Evolutionary conservation across 116 monocot genomes (phyloP).

Genomic region (Dioscorea cayenensis): DNA sequence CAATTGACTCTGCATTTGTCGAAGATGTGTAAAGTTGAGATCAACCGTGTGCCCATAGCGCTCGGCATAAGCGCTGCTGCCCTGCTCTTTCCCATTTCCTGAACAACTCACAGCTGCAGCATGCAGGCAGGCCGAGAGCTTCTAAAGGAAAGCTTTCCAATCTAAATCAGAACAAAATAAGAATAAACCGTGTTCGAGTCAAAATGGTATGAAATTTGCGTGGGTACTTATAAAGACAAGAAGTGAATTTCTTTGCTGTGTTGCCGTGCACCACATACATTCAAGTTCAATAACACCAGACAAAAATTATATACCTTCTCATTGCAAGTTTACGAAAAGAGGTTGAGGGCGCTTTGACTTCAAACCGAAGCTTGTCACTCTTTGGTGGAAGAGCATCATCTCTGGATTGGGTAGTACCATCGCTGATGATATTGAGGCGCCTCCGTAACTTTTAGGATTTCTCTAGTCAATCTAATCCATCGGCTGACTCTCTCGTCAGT

Average conservation of each 20-base stretch:
- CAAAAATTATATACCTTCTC: conserved; percentile 67
- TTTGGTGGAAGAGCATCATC: conserved; percentile 51
- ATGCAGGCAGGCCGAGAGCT: conserved; percentile 97
- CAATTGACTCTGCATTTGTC: conserved; percentile 70
- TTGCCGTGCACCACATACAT: background rate
- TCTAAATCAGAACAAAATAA: conserved; percentile 32
- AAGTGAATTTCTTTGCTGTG: no score
- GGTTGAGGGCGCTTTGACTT: conserved; percentile 89
- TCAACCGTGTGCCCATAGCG: no score
- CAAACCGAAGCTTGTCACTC: conserved; percentile 53
- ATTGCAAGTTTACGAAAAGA: conserved; percentile 95
- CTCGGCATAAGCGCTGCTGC: conserved; percentile 98
- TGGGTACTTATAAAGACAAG: no score
- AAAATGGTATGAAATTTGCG: background rate
- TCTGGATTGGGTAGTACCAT: conserved; percentile 42
- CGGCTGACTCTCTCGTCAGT: conserved; percentile 97
- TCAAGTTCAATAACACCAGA: background rate
- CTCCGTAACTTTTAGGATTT: conserved; percentile 93
- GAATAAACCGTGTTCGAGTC: background rate
- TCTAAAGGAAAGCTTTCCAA: conserved; percentile 96
- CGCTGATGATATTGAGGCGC: conserved; percentile 82
- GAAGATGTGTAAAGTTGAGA: conserved; percentile 47
- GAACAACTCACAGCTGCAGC: conserved; percentile 97
- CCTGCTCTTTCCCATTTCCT: conserved; percentile 98
- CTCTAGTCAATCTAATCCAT: conserved; percentile 92